Percentiles rank a stretch among this genome's conserved stretches.
Conservation (phyloP, 1,284 basidiomycete genomes). For the Nidula niveotomentosa region DNA sequence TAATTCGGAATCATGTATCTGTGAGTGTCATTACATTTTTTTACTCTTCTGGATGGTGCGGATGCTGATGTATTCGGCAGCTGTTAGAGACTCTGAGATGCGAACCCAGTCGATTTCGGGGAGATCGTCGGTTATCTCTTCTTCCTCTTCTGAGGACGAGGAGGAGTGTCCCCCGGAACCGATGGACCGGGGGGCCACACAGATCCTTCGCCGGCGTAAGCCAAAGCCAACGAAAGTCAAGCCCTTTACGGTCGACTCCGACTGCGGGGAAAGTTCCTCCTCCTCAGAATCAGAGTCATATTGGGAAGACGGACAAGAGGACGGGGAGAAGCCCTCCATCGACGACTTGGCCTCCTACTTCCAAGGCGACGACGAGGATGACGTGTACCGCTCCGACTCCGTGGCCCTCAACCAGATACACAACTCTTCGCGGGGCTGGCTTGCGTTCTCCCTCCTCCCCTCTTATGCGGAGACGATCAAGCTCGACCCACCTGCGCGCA, state of each 20-base stretch:
- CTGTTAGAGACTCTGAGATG: too few species aligned
- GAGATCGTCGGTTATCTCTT: too few species aligned
- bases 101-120: too few species aligned
- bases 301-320: background rate
- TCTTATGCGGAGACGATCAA: conserved; percentile 38
- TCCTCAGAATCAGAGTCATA: background rate
- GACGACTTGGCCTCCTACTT: too few species aligned
- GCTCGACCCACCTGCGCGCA: conserved; percentile 24
- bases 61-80: too few species aligned
- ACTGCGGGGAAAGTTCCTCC: background rate
- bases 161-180: too few species aligned
- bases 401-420: background rate
- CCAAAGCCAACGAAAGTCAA: background rate
- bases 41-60: too few species aligned
- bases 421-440: conserved; percentile 9
- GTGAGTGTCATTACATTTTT: too few species aligned
- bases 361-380: background rate
- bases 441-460: conserved; percentile 31
- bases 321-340: background rate
- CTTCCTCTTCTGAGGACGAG: too few species aligned
- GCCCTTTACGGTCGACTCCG: background rate
- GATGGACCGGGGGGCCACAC: too few species aligned
- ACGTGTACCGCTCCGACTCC: background rate
- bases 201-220: background rate
- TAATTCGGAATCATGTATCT: too few species aligned